These are phyloP conservation scores for Backusella tarrabulga DNA, from an alignment of 192 early-diverging fungal genomes.

Conservation along the genomic window DNA sequence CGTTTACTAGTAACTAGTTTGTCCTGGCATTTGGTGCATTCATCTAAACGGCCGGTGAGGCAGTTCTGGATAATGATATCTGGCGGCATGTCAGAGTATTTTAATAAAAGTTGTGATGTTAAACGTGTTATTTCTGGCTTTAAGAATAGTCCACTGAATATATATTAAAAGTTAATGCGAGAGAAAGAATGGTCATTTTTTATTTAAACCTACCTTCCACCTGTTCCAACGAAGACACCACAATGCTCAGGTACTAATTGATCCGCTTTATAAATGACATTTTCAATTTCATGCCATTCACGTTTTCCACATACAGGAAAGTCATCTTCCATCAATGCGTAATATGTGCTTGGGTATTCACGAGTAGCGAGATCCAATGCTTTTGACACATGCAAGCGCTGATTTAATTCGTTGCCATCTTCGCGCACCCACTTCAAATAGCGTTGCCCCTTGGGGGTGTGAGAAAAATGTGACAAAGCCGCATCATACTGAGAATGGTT, in stretches of 20 bases:
- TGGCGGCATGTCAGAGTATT: constrained; percentile 39
- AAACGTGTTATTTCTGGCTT: constrained; percentile 31
- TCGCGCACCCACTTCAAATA: constrained; percentile 48
- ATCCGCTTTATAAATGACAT: constrained; percentile 46
- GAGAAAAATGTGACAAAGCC: constrained; percentile 32
- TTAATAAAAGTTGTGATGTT: constrained; percentile 28
- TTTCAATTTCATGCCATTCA: constrained; percentile 50
- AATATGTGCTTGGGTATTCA: constrained; percentile 38
- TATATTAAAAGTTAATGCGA: background rate
- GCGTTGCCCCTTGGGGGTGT: constrained; percentile 41
- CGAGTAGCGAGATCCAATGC: constrained; percentile 39
- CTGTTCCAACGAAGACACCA: constrained; percentile 55
- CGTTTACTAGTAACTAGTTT: constrained; percentile 48
- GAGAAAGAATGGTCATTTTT: background rate
- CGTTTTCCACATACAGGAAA: constrained; percentile 49
- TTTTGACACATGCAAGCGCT: constrained; percentile 46
- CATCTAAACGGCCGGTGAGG: constrained; percentile 42
- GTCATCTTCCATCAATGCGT: constrained; percentile 52
- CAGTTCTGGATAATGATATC: constrained; percentile 58
- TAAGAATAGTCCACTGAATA: constrained; percentile 34
- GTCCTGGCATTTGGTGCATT: constrained; percentile 41
- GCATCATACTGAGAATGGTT: constrained; percentile 45
- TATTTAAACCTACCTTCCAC: constrained; percentile 41
- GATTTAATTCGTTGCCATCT: constrained; percentile 46
- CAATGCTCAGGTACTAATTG: constrained; percentile 43